Conservation (phyloP, 768 basidiomycete species). For the Austroboletus festivus region DNA sequence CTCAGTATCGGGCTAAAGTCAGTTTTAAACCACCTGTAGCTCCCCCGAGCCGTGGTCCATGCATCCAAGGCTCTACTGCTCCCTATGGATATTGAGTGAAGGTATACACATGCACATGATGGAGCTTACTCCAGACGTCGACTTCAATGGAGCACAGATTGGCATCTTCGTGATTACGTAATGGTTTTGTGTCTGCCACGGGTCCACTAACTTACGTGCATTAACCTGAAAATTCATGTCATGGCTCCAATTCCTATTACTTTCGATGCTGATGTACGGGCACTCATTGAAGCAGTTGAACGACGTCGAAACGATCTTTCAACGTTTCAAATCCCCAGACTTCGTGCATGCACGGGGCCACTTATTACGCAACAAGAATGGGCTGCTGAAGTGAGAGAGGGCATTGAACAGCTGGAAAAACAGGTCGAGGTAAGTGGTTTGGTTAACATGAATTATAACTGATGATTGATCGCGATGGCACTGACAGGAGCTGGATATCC, state of each 20-base stretch:
- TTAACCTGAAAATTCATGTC: too few species aligned
- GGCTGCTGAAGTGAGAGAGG: slow-evolving; percentile 73
- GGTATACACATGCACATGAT: too few species aligned
- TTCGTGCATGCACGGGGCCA: slow-evolving; percentile 67
- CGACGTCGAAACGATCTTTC: slow-evolving; percentile 61
- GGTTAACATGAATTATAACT: slow-evolving; percentile 2
- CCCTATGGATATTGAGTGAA: too few species aligned
- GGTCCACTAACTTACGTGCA: too few species aligned
- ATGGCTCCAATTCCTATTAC: slow-evolving; percentile 66
- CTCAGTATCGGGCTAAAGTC: too few species aligned
- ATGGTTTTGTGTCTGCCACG: too few species aligned
- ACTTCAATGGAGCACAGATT: too few species aligned
- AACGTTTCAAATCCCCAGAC: slow-evolving; percentile 71
- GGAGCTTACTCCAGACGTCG: too few species aligned
- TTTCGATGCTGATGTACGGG: slow-evolving; percentile 48
- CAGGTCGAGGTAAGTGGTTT: slow-evolving; percentile 62
- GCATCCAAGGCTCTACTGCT: too few species aligned
- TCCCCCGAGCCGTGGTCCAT: too few species aligned
- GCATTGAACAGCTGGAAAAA: slow-evolving; percentile 57
- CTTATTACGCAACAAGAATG: slow-evolving; percentile 67
- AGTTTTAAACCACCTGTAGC: too few species aligned
- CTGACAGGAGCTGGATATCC: slow-evolving; percentile 60
- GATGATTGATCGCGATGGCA: neutral
- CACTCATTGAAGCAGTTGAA: slow-evolving; percentile 49
- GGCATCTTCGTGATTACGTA: too few species aligned